Percentiles rank a stretch among this genome's conserved stretches.
phyloP scores from a whole-genome alignment of 352 stramenopile genomes.

The Saprolegnia diclina region DNA sequence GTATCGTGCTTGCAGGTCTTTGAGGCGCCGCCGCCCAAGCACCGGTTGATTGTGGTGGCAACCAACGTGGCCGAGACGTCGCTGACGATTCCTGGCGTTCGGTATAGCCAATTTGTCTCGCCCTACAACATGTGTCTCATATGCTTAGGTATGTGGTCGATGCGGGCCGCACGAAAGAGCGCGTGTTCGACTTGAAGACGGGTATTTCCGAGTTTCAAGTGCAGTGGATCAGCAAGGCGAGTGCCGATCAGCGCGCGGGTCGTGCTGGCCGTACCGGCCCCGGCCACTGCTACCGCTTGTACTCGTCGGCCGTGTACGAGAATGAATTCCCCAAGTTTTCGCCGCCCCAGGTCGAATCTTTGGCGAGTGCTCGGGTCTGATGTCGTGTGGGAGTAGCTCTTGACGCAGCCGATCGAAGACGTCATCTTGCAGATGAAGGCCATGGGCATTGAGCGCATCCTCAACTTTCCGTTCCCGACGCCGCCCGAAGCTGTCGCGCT shows the following conservation, averaged over 20 bases:
- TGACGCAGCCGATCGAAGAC: constrained; percentile 91
- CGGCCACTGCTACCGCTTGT: constrained; percentile 98
- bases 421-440: constrained; percentile 96
- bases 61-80: constrained; percentile 99
- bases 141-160: constrained; percentile 92
- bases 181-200: constrained; percentile 89
- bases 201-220: constrained; percentile 93
- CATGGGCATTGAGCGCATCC: constrained; percentile 95
- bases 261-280: constrained; percentile 93
- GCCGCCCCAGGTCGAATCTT: constrained; percentile 72
- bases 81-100: constrained; percentile 92
- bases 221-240: constrained; percentile 84
- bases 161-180: constrained; percentile 92
- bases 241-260: constrained; percentile 87
- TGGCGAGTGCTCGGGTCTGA: not conserved
- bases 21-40: constrained; percentile 77
- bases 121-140: too few relatives aligned
- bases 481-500: constrained; percentile 86
- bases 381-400: constrained; percentile 33
- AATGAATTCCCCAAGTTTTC: constrained; percentile 91
- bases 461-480: constrained; percentile 95
- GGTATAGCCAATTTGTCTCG: constrained; percentile 63
- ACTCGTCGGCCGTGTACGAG: constrained; percentile 94
- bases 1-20: constrained; percentile 40
- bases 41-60: constrained; percentile 93